phyloP scores from a whole-genome alignment of 192 early-diverging fungal genomes.

The Geranomyces michiganensis region DNA sequence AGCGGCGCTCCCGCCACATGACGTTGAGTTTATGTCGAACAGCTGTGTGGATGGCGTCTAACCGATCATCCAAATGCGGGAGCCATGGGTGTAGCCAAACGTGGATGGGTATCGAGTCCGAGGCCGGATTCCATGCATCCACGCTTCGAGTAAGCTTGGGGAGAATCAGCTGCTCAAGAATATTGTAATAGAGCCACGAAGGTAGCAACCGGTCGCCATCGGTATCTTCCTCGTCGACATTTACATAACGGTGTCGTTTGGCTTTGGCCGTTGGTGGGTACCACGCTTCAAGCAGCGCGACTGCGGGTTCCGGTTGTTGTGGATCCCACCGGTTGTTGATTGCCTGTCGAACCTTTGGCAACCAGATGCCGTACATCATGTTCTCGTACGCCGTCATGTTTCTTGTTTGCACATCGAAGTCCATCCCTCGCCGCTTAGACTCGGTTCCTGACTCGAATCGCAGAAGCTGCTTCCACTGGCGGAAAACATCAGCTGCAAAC shows the following conservation, averaged over 20 bases:
- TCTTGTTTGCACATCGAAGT: not conserved
- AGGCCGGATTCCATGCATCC: constrained; percentile 63
- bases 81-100: constrained; percentile 85
- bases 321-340: constrained; percentile 81
- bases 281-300: constrained; percentile 75
- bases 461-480: constrained; percentile 64
- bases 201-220: constrained; percentile 53
- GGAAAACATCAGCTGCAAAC: constrained; percentile 52
- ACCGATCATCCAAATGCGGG: constrained; percentile 58
- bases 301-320: constrained; percentile 66
- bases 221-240: constrained; percentile 6
- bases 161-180: constrained; percentile 76
- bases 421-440: not conserved
- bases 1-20: constrained; percentile 49
- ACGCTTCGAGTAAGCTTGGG: constrained; percentile 74
- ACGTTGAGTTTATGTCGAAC: constrained; percentile 66
- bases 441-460: constrained; percentile 28
- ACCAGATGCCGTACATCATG: constrained; percentile 76
- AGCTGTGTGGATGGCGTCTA: constrained; percentile 52
- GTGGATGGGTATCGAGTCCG: constrained; percentile 63
- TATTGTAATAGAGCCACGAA: constrained; percentile 71
- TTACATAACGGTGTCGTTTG: not conserved
- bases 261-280: constrained; percentile 24
- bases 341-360: constrained; percentile 73
- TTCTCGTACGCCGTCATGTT: constrained; percentile 78